Percentiles rank a stretch among this genome's conserved stretches.
Conservation (phyloP, 495 filamentous ascomycete species). For the Chaetomium cochliodes region DNA sequence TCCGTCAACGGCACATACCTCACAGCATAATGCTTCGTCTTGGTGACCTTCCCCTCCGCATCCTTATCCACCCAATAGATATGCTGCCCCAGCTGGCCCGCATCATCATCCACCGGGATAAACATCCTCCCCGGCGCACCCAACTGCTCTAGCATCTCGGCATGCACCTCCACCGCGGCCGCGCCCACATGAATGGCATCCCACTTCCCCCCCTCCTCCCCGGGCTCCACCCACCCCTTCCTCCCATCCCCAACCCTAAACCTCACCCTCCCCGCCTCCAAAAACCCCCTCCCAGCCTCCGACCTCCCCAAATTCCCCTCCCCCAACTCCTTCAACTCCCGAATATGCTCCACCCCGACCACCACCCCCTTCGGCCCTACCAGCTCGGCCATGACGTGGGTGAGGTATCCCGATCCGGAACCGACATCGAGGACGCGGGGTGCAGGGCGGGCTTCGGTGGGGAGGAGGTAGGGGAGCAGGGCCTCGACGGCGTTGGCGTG, state of each 20-base stretch:
- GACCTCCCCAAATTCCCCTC: conserved; percentile 72
- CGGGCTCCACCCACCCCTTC: conserved; percentile 60
- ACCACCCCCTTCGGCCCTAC: conserved; percentile 61
- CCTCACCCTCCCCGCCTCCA: conserved; percentile 60
- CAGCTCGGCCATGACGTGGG: conserved; percentile 82
- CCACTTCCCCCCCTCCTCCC: conserved; percentile 44
- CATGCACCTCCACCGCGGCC: conserved; percentile 72
- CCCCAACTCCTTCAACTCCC: conserved; percentile 69
- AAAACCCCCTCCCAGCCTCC: conserved; percentile 58
- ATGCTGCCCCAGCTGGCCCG: conserved; percentile 57
- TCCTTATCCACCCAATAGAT: conserved; percentile 93
- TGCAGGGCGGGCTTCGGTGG: conserved; percentile 37
- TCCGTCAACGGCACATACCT: conserved; percentile 94
- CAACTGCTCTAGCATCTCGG: conserved; percentile 73
- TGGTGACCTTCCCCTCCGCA: conserved; percentile 67
- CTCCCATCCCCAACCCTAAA: conserved; percentile 84
- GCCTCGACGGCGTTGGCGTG: conserved; percentile 77
- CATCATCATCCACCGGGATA: conserved; percentile 74
- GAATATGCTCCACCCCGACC: conserved; percentile 88
- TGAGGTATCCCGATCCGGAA: conserved; percentile 86
- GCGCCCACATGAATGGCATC: conserved; percentile 98
- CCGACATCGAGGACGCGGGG: conserved; percentile 79
- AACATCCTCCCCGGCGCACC: conserved; percentile 77
- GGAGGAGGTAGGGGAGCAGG: conserved; percentile 58
- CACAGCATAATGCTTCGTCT: conserved; percentile 76